Base-by-base conservation (phyloP, 768 basidiomycete species). In the Rhizopogon vesiculosus region DNA sequence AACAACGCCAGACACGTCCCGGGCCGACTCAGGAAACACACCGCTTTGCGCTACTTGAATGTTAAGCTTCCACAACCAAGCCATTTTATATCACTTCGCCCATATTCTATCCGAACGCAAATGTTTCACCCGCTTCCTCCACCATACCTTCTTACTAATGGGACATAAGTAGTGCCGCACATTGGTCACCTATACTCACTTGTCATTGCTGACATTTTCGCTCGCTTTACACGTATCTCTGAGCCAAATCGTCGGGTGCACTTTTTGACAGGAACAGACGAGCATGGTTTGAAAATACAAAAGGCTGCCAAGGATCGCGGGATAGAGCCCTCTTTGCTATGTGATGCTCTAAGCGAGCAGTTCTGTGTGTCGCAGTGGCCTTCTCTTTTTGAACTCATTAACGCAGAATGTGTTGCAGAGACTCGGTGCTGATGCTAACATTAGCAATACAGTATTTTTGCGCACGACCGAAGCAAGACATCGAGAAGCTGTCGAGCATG, bases 81-180 rank as follows among this genome's bases (percentile, higher is more conserved):
- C 88, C 88, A 13, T 93, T 83, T 77, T 94, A 91, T 65, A 75
- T 92, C 33, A 94, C 93, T 0, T 93, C 93, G 0, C 93, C 93
- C 7, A 95, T 97, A 65, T 97, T 94, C 71, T 95, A 97, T 67
- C 92, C 93, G 53, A 95, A 95, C 72, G 87, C 93, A 29, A 83
- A 89, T 85, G 44, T 60, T 42, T 25, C 1, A 7, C 10, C 28
- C 7, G n/a, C 18, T 16, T 33, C 22, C 16, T 15, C 19, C 38
- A 42, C 2, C 42, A 42, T 3, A 45, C 39, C 8, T 38, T n/a
- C 53, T 69, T 39, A 69, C 55, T 10, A 31, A 18, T 4, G 5
- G 13, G 22, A 22, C 5, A 48, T 60, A 86, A n/a, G n/a, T 60
- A 86, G 84, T 74, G 16, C 93, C 93, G 0, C 93, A 96, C 64